These are phyloP conservation scores for Trichosporon faecale DNA, from an alignment of 1,284 basidiomycete species.

Conservation along the genomic window DNA sequence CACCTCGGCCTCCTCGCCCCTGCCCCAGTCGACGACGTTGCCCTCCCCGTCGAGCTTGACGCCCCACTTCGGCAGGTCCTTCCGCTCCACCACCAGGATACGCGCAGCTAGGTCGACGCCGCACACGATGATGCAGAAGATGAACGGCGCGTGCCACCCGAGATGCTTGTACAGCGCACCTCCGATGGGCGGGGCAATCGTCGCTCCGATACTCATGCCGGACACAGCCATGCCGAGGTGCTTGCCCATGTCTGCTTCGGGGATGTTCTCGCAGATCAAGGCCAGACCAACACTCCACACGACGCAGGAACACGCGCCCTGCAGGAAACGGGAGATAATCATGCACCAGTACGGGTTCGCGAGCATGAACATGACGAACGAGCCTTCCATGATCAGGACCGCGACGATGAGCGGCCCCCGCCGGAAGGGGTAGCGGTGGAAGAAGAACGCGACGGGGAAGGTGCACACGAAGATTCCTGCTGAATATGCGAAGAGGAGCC, in stretches of 20 bases:
- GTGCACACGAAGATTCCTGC: slow-evolving; percentile 56
- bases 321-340: slow-evolving; percentile 66
- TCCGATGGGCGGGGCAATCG: slow-evolving; percentile 61
- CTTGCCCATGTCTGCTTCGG: slow-evolving; percentile 60
- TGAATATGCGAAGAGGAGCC: slow-evolving; percentile 45
- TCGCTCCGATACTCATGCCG: slow-evolving; percentile 62
- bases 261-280: slow-evolving; percentile 62
- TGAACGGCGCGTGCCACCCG: slow-evolving; percentile 70
- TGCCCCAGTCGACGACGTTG: not conserved
- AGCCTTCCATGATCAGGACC: slow-evolving; percentile 32
- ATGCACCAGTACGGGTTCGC: slow-evolving; percentile 67
- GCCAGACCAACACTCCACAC: slow-evolving; percentile 61
- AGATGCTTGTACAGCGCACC: slow-evolving; percentile 65
- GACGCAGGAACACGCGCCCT: slow-evolving; percentile 69
- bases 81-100: slow-evolving; percentile 54
- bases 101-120: slow-evolving; percentile 61
- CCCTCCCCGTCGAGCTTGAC: not conserved
- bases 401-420: slow-evolving; percentile 61
- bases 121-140: slow-evolving; percentile 64
- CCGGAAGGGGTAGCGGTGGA: slow-evolving; percentile 60
- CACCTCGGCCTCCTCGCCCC: not conserved
- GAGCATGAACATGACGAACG: slow-evolving; percentile 72
- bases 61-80: slow-evolving; percentile 9
- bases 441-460: slow-evolving; percentile 65
- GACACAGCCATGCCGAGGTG: slow-evolving; percentile 71